These are phyloP conservation scores for Fistulinella prunicolor DNA, from an alignment of 768 basidiomycete species.

Conservation along the genomic window DNA sequence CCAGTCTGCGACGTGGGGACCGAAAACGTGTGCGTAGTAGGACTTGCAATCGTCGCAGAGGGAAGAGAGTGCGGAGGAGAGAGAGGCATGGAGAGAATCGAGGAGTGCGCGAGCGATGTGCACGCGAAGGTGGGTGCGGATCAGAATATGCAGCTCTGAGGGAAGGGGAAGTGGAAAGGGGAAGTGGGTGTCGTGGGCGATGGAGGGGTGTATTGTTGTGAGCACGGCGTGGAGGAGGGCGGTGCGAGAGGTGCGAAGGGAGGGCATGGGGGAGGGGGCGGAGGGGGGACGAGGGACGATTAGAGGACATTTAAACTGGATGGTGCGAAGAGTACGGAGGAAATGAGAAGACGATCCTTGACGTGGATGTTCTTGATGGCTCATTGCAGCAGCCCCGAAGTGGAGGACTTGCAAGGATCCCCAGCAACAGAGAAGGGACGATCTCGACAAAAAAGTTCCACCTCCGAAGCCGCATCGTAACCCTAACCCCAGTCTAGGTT, in stretches of 20 bases:
- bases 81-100: slow-evolving; percentile 40
- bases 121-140: slow-evolving; percentile 48
- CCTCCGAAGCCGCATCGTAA: slow-evolving; percentile 17
- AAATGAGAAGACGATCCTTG: slow-evolving; percentile 13
- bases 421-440: slow-evolving; percentile 16
- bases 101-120: slow-evolving; percentile 42
- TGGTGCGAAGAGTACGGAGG: slow-evolving; percentile 25
- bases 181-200: slow-evolving; percentile 30
- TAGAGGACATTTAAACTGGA: slow-evolving; percentile 15
- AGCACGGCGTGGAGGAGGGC: slow-evolving; percentile 53
- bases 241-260: slow-evolving; percentile 39
- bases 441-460: slow-evolving; percentile 13
- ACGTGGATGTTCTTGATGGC: slow-evolving; percentile 1
- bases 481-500: slow-evolving; percentile 37
- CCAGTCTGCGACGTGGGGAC: slow-evolving; percentile 52
- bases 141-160: slow-evolving; percentile 49
- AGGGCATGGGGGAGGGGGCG: slow-evolving; percentile 10
- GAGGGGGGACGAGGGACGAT: background rate
- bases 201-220: slow-evolving; percentile 44
- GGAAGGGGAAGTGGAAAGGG: slow-evolving; percentile 37
- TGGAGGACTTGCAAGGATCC: too few relatives aligned
- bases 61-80: slow-evolving; percentile 26
- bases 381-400: background rate
- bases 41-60: slow-evolving; percentile 50
- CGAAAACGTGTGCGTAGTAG: slow-evolving; percentile 54